Evolutionary conservation across 148 eudicot genomes (phyloP).

Genomic region (Beta vulgaris): DNA sequence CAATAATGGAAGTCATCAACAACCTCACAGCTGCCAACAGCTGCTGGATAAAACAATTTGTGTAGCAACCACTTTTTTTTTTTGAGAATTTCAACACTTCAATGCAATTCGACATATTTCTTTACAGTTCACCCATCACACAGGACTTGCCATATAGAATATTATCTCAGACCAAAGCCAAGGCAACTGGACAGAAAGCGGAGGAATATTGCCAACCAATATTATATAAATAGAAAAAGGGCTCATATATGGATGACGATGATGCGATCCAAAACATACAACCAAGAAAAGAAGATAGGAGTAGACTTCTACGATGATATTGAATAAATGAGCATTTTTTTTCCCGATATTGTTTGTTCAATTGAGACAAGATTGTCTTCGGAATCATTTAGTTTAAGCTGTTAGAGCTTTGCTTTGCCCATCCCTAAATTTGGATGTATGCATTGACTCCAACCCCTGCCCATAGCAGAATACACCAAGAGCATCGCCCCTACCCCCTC

Average conservation of each 20-base stretch:
- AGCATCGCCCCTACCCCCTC: neutral
- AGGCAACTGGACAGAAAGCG: constrained; percentile 4
- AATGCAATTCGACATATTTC: neutral
- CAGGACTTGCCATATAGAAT: neutral
- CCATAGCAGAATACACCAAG: neutral
- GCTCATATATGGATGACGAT: neutral
- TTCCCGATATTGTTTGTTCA: neutral
- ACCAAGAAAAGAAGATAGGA: neutral
- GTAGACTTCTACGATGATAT: neutral
- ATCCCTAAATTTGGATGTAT: neutral
- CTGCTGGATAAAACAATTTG: neutral
- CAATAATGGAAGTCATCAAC: constrained; percentile 9
- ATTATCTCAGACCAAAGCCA: neutral
- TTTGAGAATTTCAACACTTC: constrained; percentile 8
- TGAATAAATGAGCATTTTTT: neutral
- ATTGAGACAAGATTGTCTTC: neutral
- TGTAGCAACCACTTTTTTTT: neutral
- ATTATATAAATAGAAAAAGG: neutral
- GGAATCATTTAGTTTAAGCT: neutral
- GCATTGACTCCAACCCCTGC: neutral
- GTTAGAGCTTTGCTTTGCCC: neutral
- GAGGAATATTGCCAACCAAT: neutral
- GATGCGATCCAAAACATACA: neutral
- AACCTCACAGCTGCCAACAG: constrained; percentile 17
- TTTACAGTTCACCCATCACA: neutral